A percentile compares a stretch with the other conserved stretches of the same genome.
phyloP scores from a whole-genome alignment of 2,329 filamentous ascomycete species.

The Pseudogymnoascus sp. region DNA sequence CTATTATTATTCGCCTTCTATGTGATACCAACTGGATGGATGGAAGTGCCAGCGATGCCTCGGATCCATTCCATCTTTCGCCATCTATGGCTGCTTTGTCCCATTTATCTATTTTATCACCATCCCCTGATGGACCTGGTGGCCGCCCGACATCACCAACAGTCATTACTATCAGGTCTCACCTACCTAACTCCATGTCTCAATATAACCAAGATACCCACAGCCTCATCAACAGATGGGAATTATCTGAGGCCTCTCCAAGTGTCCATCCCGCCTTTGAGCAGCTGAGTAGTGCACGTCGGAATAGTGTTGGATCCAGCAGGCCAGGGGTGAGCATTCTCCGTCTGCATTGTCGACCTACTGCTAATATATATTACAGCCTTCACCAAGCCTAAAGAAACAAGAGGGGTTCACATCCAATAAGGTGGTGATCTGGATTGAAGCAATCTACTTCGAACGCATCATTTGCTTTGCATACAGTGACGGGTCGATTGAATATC shows the following conservation, averaged over 20 bases:
- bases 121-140: constrained; percentile 44
- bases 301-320: constrained; percentile 38
- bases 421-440: constrained; percentile 62
- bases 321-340: constrained; percentile 20
- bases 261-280: constrained; percentile 69
- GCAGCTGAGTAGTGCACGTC: constrained; percentile 60
- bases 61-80: constrained; percentile 37
- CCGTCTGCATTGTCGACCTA: constrained; percentile 8
- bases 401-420: constrained; percentile 60
- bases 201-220: constrained; percentile 57
- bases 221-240: constrained; percentile 77
- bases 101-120: constrained; percentile 65
- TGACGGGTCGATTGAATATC: constrained; percentile 74
- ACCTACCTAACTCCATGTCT: constrained; percentile 42
- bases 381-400: constrained; percentile 47
- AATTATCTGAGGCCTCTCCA: constrained; percentile 58
- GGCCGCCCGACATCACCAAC: constrained; percentile 41
- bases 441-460: constrained; percentile 61
- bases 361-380: constrained; percentile 25
- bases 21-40: constrained; percentile 46
- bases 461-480: constrained; percentile 66
- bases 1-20: constrained; percentile 47
- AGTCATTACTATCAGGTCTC: constrained; percentile 66
- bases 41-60: constrained; percentile 16
- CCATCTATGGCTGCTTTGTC: constrained; percentile 57